Conservation (phyloP, 495 filamentous ascomycete genomes). For the Penicillium coffeae region DNA sequence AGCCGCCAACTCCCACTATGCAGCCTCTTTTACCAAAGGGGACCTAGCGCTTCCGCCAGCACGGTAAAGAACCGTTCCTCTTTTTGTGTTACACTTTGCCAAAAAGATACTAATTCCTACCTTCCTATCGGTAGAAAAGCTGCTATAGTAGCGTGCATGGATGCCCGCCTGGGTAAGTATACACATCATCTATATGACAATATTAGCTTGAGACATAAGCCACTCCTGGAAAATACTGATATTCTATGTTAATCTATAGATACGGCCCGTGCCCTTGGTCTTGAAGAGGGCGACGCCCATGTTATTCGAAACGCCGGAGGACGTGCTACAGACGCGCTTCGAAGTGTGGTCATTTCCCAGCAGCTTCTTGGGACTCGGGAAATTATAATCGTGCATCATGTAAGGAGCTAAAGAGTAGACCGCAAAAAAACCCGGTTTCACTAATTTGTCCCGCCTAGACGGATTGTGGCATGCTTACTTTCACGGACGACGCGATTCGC, state of each 20-base stretch:
- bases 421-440: background rate
- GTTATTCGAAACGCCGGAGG: conserved; percentile 78
- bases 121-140: conserved; percentile 21
- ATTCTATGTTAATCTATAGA: conserved; percentile 31
- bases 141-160: conserved; percentile 71
- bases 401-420: conserved; percentile 9
- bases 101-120: background rate
- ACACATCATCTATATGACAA: background rate
- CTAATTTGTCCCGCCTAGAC: conserved; percentile 16
- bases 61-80: conserved; percentile 38
- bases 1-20: conserved; percentile 57
- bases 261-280: conserved; percentile 65
- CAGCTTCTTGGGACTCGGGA: conserved; percentile 78
- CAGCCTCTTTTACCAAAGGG: conserved; percentile 58
- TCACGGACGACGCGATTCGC: conserved; percentile 62
- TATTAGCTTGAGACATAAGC: background rate
- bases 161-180: conserved; percentile 62
- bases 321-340: conserved; percentile 61
- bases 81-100: background rate
- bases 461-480: conserved; percentile 80
- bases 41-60: conserved; percentile 67
- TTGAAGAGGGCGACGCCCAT: conserved; percentile 72
- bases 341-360: conserved; percentile 74
- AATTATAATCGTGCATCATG: conserved; percentile 73
- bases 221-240: background rate